Base-by-base conservation (phyloP, 2,329 filamentous ascomycete genomes). In the Cadophora sp. region DNA sequence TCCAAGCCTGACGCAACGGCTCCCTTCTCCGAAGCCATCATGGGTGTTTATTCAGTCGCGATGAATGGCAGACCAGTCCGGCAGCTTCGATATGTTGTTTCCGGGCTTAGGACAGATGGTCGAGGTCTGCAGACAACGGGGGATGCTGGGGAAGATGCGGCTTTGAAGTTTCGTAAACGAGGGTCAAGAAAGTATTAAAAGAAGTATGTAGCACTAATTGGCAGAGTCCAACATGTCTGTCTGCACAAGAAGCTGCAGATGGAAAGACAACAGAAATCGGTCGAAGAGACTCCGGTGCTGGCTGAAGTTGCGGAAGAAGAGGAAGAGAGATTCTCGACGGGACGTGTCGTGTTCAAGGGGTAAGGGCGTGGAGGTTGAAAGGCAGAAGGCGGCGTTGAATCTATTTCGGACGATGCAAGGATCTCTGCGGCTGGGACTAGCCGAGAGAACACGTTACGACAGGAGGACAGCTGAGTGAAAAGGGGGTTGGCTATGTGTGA, bases 1-100 rank as follows among this genome's bases (percentile, higher is more conserved):
- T 89, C 86, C 75, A 85, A 83, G 79, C 88, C 88, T 47, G 88
- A 87, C 78, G 84, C 86, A 78, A 84, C 80, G 75, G 82, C 81
- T 76, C 83, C 82, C 79, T 83, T 84, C 66, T 83, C 82, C 39
- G 74, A 68, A 68, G 76, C 74, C 76, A 78, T 78, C n/a, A 68
- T 73, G 64, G 47, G 64, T 18, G 36, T 8, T 51, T 59, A 13
- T 27, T 43, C 45, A 36, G 59, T 53, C 41, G 63, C 53, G 56
- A 51, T 59, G 18, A 55, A 53, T 13, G 62, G 39, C 30, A 20
- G 24, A 58, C 14, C 6, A 33, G 9, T 24, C 50, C 51, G 36
- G 58, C 30, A 62, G 43, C n/a, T 33, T 33, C 9, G 48, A 45
- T 14, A 48, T 45, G 45, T 36, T n/a, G 50, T 20, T 48, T 22